Percentiles rank a stretch among this genome's conserved stretches.
Conservation (phyloP, 192 early-diverging fungal species). For the Podila minutissima region DNA sequence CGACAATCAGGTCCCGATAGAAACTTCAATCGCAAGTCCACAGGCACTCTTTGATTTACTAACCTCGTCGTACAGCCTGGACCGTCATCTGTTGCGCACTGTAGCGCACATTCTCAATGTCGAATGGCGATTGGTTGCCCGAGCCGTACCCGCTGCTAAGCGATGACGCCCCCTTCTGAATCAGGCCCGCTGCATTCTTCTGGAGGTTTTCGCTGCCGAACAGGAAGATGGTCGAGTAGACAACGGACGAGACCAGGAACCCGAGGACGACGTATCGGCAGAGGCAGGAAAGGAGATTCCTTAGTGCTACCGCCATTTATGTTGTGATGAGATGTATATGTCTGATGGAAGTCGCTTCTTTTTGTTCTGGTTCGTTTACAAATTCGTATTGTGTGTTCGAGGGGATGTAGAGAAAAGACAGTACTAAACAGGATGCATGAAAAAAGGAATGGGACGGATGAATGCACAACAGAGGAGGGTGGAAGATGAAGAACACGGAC, state of each 20-base stretch:
- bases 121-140: neutral
- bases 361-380: neutral
- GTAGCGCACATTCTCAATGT: neutral
- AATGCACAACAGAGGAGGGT: neutral
- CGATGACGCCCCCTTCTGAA: neutral
- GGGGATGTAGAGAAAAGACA: neutral
- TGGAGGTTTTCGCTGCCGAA: slow-evolving; percentile 1
- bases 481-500: neutral
- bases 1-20: no score
- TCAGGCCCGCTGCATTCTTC: slow-evolving; percentile 3
- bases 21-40: no score
- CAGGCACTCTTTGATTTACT: neutral
- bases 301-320: neutral
- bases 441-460: neutral
- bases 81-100: neutral
- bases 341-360: neutral
- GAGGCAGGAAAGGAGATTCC: neutral
- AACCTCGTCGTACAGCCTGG: neutral
- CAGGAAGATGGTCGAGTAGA: neutral
- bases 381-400: neutral
- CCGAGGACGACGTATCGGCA: neutral
- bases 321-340: neutral
- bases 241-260: neutral
- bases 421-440: neutral
- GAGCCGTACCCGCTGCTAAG: neutral